Conservation (phyloP, 2,329 filamentous ascomycete species). For the Helicocarpus griseus region DNA sequence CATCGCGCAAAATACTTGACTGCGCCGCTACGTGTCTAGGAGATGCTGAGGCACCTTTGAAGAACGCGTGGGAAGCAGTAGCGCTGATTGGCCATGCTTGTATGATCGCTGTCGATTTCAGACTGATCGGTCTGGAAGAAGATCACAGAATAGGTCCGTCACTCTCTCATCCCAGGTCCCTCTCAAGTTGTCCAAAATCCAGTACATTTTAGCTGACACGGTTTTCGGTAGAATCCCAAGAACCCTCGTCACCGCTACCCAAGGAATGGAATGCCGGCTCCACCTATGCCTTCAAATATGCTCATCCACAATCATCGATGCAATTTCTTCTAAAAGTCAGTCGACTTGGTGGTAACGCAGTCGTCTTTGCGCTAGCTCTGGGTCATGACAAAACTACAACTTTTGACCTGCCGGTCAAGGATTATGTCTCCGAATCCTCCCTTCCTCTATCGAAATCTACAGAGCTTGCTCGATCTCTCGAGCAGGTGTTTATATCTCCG, state of each 20-base stretch:
- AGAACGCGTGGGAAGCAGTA: slow-evolving; percentile 62
- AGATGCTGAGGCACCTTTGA: slow-evolving; percentile 21
- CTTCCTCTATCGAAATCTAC: slow-evolving; percentile 41
- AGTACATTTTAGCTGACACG: background rate
- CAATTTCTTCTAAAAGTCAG: slow-evolving; percentile 73
- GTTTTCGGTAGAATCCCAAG: slow-evolving; percentile 14
- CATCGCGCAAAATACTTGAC: slow-evolving; percentile 21
- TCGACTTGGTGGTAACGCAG: slow-evolving; percentile 71
- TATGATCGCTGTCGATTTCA: slow-evolving; percentile 70
- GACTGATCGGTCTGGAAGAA: slow-evolving; percentile 73
- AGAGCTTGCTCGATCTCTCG: slow-evolving; percentile 23
- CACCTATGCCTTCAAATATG: slow-evolving; percentile 72
- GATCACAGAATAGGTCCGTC: slow-evolving; percentile 59
- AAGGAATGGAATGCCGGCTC: slow-evolving; percentile 69
- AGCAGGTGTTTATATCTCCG: slow-evolving; percentile 63
- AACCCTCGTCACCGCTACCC: slow-evolving; percentile 47
- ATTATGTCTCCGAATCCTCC: slow-evolving; percentile 60
- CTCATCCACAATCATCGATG: slow-evolving; percentile 75
- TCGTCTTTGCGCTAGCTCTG: slow-evolving; percentile 68
- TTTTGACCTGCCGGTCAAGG: slow-evolving; percentile 63
- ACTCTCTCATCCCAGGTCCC: background rate
- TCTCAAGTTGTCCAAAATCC: background rate
- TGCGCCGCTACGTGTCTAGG: slow-evolving; percentile 24
- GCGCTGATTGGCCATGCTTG: slow-evolving; percentile 77
- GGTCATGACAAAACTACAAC: slow-evolving; percentile 72